Base-by-base conservation (phyloP, 2,329 filamentous ascomycete species). In the Aspergillus sp. region DNA sequence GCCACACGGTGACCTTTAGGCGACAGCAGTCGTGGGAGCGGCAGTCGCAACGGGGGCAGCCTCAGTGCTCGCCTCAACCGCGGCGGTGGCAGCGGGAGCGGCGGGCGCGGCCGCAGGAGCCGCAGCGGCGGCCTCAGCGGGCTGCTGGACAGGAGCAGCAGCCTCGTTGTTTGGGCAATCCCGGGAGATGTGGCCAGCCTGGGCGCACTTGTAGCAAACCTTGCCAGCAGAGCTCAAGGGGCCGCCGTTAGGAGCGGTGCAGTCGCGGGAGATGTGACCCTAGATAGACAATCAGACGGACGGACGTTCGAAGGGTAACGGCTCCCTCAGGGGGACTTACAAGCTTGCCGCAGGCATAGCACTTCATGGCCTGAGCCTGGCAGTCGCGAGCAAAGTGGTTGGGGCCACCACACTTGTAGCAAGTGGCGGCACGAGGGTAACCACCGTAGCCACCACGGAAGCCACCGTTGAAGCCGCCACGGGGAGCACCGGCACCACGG, bases 361-460 rank as follows among this genome's bases (percentile, higher is more conserved):
- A 97, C 80, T 97, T 97, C 91, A 96, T 96, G 58, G 91, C 90
- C 76, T 96, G 91, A 63, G 94, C 92, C 81, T 97, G 94, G 82
- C 94, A 99, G 70, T 99, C 94, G 61, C 94, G 89, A 60, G 94
- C 94, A 71, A 96, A 99, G 78, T 99, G 94, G 82, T 99, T 99
- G 55, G 94, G 94, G 31, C 93, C 85, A 64, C 84, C 84, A 62
- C 84, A 87, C 76, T 87, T 87, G 78, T 87, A 87, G 78, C 84
- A 87, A 53, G 81, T 86, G 20, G 84, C 82, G 57, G 83, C 77
- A 54, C 84, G 81, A 54, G 75, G 71, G 55, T 74, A 76, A 50
- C 72, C 73, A 64, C 81, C 80, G 70, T 88, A 94, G 48, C 87
- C 89, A 65, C 91, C 90, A 60, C 91, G 88, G 71, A 80, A 82